Percentiles rank a stretch among this genome's conserved stretches.
Evolutionary conservation across 2,329 filamentous ascomycete genomes (phyloP).

Genomic region (Fusarium guadeloupense): DNA sequence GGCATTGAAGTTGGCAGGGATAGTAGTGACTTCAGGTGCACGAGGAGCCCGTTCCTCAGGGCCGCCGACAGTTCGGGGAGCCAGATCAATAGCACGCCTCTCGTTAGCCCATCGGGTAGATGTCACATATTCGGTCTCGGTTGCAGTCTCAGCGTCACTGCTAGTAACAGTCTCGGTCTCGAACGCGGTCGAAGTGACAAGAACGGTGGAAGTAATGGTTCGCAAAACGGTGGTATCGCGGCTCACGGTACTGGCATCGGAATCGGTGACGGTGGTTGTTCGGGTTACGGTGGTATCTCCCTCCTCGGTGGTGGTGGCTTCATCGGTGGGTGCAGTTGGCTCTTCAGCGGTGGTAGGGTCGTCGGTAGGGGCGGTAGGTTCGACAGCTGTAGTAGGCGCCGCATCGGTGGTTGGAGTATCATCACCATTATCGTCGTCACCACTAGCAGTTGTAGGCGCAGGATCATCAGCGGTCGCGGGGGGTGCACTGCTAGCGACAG

Average conservation of each 20-base stretch:
- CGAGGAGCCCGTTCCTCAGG: conserved; percentile 20
- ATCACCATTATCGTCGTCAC: not conserved
- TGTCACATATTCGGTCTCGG: conserved; percentile 49
- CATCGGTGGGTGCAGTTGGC: conserved; percentile 2
- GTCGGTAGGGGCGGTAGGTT: not conserved
- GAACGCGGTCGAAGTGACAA: conserved; percentile 49
- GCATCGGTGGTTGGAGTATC: conserved; percentile 11
- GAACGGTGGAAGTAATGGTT: conserved; percentile 46
- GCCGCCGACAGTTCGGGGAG: conserved; percentile 40
- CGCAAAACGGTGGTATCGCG: conserved; percentile 45
- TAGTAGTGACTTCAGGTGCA: conserved; percentile 33
- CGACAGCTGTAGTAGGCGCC: conserved; percentile 17
- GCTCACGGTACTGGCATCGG: not conserved
- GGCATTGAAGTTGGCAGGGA: conserved; percentile 20
- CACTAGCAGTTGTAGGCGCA: conserved; percentile 3
- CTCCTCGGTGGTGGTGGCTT: conserved; percentile 5
- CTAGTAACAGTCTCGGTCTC: conserved; percentile 51
- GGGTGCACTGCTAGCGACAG: not conserved
- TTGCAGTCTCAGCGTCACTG: conserved; percentile 49
- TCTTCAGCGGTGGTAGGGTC: conserved; percentile 12
- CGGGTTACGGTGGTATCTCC: conserved; percentile 5
- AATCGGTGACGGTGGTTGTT: too few relatives aligned
- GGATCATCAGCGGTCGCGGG: conserved; percentile 8
- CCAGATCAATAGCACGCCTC: conserved; percentile 47
- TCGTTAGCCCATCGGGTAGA: conserved; percentile 47